Conservation (phyloP, 2,329 filamentous ascomycete genomes). For the Davidsoniella eucalypti region DNA sequence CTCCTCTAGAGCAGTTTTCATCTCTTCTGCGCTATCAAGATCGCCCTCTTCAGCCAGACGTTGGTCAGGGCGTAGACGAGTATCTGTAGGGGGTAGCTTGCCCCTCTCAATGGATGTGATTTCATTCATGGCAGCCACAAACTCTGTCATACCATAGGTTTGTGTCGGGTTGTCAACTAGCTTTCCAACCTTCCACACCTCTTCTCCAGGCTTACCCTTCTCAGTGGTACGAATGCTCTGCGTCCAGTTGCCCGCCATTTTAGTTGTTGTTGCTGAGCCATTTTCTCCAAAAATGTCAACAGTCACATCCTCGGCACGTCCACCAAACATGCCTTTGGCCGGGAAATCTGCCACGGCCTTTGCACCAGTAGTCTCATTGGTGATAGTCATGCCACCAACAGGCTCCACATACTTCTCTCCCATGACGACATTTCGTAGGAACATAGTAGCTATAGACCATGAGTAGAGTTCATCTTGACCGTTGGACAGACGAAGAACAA, state of each 20-base stretch:
- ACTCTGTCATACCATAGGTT: constrained; percentile 76
- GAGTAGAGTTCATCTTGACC: constrained; percentile 66
- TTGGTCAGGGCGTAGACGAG: constrained; percentile 73
- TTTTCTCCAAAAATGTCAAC: constrained; percentile 55
- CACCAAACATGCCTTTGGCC: constrained; percentile 91
- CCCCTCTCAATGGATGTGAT: constrained; percentile 63
- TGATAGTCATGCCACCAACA: constrained; percentile 72
- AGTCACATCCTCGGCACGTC: constrained; percentile 74
- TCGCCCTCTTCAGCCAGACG: constrained; percentile 66
- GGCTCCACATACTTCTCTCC: constrained; percentile 98
- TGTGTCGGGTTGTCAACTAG: constrained; percentile 65
- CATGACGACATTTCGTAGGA: constrained; percentile 89
- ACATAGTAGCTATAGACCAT: constrained; percentile 77
- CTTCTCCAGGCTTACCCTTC: constrained; percentile 36
- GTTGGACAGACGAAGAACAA: constrained; percentile 52
- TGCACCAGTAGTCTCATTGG: constrained; percentile 68
- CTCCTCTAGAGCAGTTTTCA: constrained; percentile 77
- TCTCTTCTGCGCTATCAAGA: constrained; percentile 64
- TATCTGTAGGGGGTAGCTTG: constrained; percentile 67
- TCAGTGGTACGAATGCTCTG: constrained; percentile 49
- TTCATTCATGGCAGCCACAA: constrained; percentile 77
- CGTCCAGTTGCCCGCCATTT: constrained; percentile 76
- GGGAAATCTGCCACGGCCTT: constrained; percentile 85
- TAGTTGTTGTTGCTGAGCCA: constrained; percentile 47
- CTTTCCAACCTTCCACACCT: constrained; percentile 63